phyloP scores from a whole-genome alignment of 2,329 filamentous ascomycete genomes.

The Cytospora chrysosperma region DNA sequence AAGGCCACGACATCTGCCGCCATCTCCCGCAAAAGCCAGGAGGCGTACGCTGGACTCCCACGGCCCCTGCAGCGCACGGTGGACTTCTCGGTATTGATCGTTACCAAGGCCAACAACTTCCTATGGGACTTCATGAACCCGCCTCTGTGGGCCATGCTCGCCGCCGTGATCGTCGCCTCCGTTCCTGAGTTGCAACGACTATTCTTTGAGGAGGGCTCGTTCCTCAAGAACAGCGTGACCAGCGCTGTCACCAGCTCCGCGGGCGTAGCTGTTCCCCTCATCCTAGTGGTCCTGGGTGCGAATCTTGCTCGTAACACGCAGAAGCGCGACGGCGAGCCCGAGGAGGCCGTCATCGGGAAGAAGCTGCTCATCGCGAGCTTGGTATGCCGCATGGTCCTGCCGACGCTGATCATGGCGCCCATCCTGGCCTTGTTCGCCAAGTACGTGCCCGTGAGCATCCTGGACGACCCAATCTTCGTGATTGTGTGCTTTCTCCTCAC shows the following conservation, averaged over 20 bases:
- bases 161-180: slow-evolving; percentile 86
- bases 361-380: slow-evolving; percentile 84
- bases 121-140: slow-evolving; percentile 97
- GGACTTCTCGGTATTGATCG: slow-evolving; percentile 33
- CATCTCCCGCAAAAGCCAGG: slow-evolving; percentile 24
- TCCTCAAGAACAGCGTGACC: slow-evolving; percentile 90
- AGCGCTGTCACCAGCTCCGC: slow-evolving; percentile 82
- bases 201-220: slow-evolving; percentile 87
- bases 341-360: slow-evolving; percentile 67
- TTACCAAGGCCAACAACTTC: slow-evolving; percentile 56
- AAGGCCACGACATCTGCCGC: slow-evolving; percentile 26
- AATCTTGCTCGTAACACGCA: slow-evolving; percentile 92
- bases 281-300: slow-evolving; percentile 90
- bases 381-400: slow-evolving; percentile 86
- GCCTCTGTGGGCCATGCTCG: slow-evolving; percentile 94
- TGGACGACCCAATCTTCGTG: slow-evolving; percentile 97
- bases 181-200: slow-evolving; percentile 77
- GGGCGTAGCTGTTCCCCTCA: slow-evolving; percentile 89
- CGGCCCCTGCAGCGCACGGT: slow-evolving; percentile 39
- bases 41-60: slow-evolving; percentile 42
- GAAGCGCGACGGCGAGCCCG: slow-evolving; percentile 65
- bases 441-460: slow-evolving; percentile 86
- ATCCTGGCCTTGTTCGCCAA: slow-evolving; percentile 84
- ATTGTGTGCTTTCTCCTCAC: slow-evolving; percentile 96
- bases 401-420: slow-evolving; percentile 89